phyloP scores from a whole-genome alignment of 2,329 filamentous ascomycete genomes.

The Calonectria ilicicola region DNA sequence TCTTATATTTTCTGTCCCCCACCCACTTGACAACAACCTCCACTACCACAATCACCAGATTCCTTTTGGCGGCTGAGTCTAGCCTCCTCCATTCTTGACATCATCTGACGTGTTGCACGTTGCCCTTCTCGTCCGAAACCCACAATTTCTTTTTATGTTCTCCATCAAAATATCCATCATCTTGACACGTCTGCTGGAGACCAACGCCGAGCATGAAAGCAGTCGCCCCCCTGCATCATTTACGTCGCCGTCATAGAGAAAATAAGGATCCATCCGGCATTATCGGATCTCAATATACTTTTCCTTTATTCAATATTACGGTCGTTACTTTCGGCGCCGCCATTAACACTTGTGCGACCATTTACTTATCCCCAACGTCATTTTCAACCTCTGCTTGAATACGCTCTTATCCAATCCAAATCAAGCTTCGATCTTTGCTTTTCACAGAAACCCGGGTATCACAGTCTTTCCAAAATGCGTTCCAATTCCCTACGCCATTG shows the following conservation, averaged over 20 bases:
- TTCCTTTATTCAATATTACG: neutral
- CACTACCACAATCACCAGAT: neutral
- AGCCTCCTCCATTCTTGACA: neutral
- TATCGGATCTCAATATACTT: neutral
- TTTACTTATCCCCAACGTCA: neutral
- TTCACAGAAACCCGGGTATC: conserved; percentile 13
- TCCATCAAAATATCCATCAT: neutral
- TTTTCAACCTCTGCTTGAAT: neutral
- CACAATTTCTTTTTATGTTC: neutral
- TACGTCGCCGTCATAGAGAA: neutral
- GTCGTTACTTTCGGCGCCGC: neutral
- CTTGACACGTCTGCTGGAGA: neutral
- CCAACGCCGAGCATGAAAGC: neutral
- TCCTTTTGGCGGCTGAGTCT: neutral
- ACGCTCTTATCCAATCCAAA: neutral
- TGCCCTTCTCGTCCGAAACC: neutral
- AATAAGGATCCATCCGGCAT: neutral
- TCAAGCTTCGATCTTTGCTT: neutral
- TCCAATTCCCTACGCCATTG: neutral
- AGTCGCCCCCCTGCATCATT: no score
- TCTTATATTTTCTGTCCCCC: no score
- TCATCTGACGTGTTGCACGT: neutral
- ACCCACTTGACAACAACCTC: no score
- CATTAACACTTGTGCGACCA: neutral
- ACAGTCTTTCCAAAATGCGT: neutral